phyloP scores from a whole-genome alignment of 2,329 filamentous ascomycete genomes.

The Spiromastix sp. region DNA sequence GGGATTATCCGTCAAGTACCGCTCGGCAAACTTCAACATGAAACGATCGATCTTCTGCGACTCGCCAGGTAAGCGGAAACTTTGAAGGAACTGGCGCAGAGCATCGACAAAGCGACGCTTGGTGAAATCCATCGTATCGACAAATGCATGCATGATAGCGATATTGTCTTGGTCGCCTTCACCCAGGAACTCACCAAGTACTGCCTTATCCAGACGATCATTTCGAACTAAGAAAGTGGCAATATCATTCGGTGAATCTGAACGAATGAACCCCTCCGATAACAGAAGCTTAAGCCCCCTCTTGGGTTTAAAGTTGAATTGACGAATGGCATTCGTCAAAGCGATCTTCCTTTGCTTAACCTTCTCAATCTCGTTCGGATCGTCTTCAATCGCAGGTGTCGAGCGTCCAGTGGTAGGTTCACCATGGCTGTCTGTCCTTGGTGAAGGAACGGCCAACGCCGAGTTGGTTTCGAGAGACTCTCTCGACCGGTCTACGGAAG shows the following conservation, averaged over 20 bases:
- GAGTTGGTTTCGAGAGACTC: conserved; percentile 63
- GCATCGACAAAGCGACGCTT: conserved; percentile 90
- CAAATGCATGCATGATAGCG: conserved; percentile 96
- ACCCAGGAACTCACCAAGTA: conserved; percentile 87
- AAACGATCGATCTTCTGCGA: conserved; percentile 99
- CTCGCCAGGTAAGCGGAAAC: conserved; percentile 89
- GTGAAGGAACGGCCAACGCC: conserved; percentile 45
- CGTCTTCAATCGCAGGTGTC: conserved; percentile 69
- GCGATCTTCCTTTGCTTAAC: conserved; percentile 92
- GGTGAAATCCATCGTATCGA: conserved; percentile 87
- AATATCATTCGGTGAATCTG: conserved; percentile 68
- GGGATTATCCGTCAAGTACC: conserved; percentile 88
- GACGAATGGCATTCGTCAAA: conserved; percentile 72
- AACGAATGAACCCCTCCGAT: conserved; percentile 76
- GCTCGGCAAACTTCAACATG: conserved; percentile 97
- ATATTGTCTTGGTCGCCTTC: conserved; percentile 91
- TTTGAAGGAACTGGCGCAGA: conserved; percentile 80
- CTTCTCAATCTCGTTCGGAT: conserved; percentile 87
- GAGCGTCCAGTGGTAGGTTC: conserved; percentile 48
- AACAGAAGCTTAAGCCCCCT: conserved; percentile 77
- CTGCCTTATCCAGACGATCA: conserved; percentile 78
- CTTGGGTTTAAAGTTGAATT: conserved; percentile 98
- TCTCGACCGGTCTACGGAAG: conserved; percentile 50
- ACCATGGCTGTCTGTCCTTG: conserved; percentile 45
- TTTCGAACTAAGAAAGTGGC: conserved; percentile 72